Base-by-base conservation (phyloP, 2,329 filamentous ascomycete species). In the Penicillium thymicola region DNA sequence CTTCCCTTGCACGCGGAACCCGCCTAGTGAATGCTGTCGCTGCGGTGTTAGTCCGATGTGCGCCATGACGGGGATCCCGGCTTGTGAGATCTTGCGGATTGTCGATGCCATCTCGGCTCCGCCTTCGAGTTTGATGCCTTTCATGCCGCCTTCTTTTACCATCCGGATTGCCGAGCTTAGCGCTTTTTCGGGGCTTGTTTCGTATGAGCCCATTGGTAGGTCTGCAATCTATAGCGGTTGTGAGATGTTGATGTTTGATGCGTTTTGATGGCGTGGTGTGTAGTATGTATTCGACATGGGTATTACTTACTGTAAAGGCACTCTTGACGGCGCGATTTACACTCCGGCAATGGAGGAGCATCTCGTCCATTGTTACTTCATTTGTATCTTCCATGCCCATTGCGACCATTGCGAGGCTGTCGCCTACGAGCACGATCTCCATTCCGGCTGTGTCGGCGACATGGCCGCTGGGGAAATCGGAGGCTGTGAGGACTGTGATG, bases 371-470 rank as follows among this genome's bases (percentile, higher is more conserved):
- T n/a, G 88, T 71, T 2, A 99, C 84, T 73, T 96, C 92, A 72
- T 88, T 95, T 0, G 93, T 99, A 72, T 97, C 93, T 67, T 93
- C 86, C 90, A 97, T 95, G 32, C 93, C 93, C 58, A 99, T 78
- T 0, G 92, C 91, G 2, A 97, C 93, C 93, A 99, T 97, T 60
- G 92, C 92, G 55, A 97, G 78, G 70, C 91, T 96, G 74, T 97
- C 92, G 21, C 92, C 92, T 4, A 97, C 92, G 3, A 97, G 83
- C 45, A 97, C 79, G 61, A 96, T 85, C 65, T 97, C 92, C 84
- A 97, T 94, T 52, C 92, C 93, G 0, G 92, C 91, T 55, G 87
- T 85, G 71, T 97, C 93, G 59, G 92, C 94, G 59, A 96, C 89
- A 72, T 93, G 87, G 0, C 88, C 93, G 61, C 89, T 92, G 2